Percentiles rank a stretch among this genome's conserved stretches.
Evolutionary conservation across 495 filamentous ascomycete genomes (phyloP).

Genomic region (Sporormia fimetaria): DNA sequence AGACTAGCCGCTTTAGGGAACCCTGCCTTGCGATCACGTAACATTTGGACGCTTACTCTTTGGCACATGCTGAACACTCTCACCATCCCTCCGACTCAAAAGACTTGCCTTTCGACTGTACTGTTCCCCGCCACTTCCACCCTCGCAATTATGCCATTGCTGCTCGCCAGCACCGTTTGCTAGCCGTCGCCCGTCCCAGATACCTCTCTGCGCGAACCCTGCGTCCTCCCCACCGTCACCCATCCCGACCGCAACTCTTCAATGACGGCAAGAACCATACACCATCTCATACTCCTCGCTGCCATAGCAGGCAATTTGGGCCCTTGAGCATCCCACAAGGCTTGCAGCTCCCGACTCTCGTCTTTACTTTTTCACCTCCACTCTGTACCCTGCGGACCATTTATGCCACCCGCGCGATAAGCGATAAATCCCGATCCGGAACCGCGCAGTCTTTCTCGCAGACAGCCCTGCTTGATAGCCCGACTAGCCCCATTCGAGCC

Average conservation of each 20-base stretch:
- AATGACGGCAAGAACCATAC: constrained; percentile 27
- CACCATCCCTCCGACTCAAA: constrained; percentile 18
- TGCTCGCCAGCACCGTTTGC: neutral
- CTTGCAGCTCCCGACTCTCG: constrained; percentile 2
- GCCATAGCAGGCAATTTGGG: constrained; percentile 26
- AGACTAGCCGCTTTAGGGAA: constrained; percentile 5
- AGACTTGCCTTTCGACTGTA: constrained; percentile 2
- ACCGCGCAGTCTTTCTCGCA: constrained; percentile 19
- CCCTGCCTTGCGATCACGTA: constrained; percentile 15
- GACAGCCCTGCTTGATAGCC: constrained; percentile 9
- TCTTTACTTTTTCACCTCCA: constrained; percentile 17
- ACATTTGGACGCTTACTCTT: constrained; percentile 12
- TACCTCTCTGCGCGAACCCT: neutral
- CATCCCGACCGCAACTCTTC: constrained; percentile 7
- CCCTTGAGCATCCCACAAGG: constrained; percentile 7
- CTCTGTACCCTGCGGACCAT: constrained; percentile 5
- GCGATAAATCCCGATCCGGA: constrained; percentile 23
- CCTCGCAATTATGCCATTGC: constrained; percentile 10
- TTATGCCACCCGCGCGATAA: constrained; percentile 27
- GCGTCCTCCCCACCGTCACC: neutral
- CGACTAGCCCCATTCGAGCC: constrained; percentile 1
- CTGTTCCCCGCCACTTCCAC: constrained; percentile 1
- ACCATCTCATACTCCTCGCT: constrained; percentile 28
- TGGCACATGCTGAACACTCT: constrained; percentile 16
- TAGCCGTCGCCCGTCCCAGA: constrained; percentile 1